phyloP scores from a whole-genome alignment of 116 monocot species.

The Trichopus zeylanicus region DNA sequence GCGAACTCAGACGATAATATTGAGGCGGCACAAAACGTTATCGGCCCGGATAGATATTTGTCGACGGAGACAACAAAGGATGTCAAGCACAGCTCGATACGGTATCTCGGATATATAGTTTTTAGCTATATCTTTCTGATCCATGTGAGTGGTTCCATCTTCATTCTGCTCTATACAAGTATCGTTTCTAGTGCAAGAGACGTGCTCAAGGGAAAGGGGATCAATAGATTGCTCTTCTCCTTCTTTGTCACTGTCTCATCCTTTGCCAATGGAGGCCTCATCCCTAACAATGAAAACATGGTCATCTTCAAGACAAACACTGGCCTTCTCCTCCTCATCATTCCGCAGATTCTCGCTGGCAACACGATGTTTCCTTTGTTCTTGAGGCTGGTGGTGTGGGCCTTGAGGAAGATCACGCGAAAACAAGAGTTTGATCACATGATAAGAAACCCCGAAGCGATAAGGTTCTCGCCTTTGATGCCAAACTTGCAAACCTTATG shows the following conservation, averaged over 20 bases:
- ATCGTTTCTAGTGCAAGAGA: slow-evolving; percentile 12
- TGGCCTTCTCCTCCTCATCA: slow-evolving; percentile 27
- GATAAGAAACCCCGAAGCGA: slow-evolving; percentile 2
- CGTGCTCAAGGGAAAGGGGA: slow-evolving; percentile 27
- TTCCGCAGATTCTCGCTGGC: slow-evolving; percentile 26
- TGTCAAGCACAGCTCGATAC: not conserved
- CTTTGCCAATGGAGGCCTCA: slow-evolving; percentile 49
- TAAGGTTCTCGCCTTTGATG: not conserved
- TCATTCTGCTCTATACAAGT: slow-evolving; percentile 23
- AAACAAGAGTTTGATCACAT: slow-evolving; percentile 19
- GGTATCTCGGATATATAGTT: slow-evolving; percentile 19
- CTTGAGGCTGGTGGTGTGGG: slow-evolving; percentile 23
- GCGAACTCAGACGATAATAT: not conserved
- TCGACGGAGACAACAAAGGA: not conserved
- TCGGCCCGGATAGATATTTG: not conserved
- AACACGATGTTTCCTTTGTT: slow-evolving; percentile 44
- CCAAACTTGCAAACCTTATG: not conserved
- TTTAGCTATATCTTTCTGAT: slow-evolving; percentile 19
- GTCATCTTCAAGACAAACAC: slow-evolving; percentile 26
- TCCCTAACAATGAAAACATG: slow-evolving; percentile 64
- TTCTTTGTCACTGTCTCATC: slow-evolving; percentile 34
- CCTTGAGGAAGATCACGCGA: slow-evolving; percentile 6
- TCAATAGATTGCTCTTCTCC: slow-evolving; percentile 18
- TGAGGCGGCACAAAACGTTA: not conserved
- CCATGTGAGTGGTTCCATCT: slow-evolving; percentile 18